These are phyloP conservation scores for Aspergillus hortae DNA, from an alignment of 2,329 filamentous ascomycete genomes.

Conservation along the genomic window DNA sequence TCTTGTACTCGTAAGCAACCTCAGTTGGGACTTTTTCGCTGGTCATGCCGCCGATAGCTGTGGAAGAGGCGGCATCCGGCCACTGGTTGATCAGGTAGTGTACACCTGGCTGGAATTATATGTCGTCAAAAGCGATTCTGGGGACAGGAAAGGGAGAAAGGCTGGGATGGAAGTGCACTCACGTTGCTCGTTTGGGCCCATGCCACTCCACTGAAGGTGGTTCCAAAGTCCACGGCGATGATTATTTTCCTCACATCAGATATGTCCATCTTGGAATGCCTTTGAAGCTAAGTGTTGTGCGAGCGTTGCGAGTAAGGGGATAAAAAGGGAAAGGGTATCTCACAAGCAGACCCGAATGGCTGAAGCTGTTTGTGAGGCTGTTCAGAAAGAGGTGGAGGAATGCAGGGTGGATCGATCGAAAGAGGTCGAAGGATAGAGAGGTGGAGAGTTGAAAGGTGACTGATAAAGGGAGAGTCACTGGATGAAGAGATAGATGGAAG, in stretches of 20 bases:
- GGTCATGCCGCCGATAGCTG: slow-evolving; percentile 12
- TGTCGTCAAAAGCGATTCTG: not conserved
- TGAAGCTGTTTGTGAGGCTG: too few relatives aligned
- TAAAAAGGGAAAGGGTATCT: too few relatives aligned
- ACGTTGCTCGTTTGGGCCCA: slow-evolving; percentile 20
- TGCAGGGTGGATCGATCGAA: too few relatives aligned
- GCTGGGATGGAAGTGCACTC: not conserved
- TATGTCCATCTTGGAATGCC: too few relatives aligned
- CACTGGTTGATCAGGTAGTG: slow-evolving; percentile 18
- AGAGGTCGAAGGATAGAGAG: too few relatives aligned
- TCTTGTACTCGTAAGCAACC: slow-evolving; percentile 11
- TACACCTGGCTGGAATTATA: slow-evolving; percentile 11
- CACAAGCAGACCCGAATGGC: too few relatives aligned
- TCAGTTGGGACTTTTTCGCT: slow-evolving; percentile 21
- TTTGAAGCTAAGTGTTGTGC: too few relatives aligned
- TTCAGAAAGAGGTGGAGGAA: too few relatives aligned
- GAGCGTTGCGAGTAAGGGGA: too few relatives aligned
- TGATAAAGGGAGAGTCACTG: too few relatives aligned
- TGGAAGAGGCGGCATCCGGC: slow-evolving; percentile 8
- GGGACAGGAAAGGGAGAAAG: not conserved
- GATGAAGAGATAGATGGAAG: too few relatives aligned
- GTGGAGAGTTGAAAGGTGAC: too few relatives aligned
- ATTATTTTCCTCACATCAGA: slow-evolving; percentile 6
- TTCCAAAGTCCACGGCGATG: slow-evolving; percentile 22
- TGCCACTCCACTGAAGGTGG: slow-evolving; percentile 19